Base-by-base conservation (phyloP, 106 monocot species). In the Allium fistulosum region DNA sequence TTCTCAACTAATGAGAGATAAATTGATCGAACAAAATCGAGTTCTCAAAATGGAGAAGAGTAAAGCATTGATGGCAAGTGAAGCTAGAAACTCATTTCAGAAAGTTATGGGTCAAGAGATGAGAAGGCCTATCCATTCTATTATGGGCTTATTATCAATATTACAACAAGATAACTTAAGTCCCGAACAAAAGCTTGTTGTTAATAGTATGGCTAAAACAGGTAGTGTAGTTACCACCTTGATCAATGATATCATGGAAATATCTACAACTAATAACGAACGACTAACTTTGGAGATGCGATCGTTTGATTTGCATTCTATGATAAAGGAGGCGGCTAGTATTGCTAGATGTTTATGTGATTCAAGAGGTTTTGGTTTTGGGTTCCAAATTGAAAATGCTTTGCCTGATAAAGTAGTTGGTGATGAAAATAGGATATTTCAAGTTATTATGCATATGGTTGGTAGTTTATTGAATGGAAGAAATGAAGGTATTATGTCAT, bases 381-480 rank as follows among this genome's bases (percentile, higher is more conserved):
- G 50, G 2, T 59, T 90, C 66, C 78, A 77, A 60, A 61, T 90
- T 55, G 78, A 83, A 3, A 75, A 76, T 69, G 57, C 50, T 15
- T 26, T 86, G 9, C 78, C 83, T n/a, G 69, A 83, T 46, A 53
- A 15, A 9, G 90, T 86, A 10, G 48, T 83, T 46, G 90, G 90
- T 11, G 90, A 86, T 65, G 90, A 90, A 59, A 83, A 81, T 58
- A 70, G 86, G 56, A 75, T 86, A 28, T 76, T 90, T 72, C 90
- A 90, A 71, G 83, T 81, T 10, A 73, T 90, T 71, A 27, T 86
- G 71, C 86, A 83, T 58, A 74, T 86, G 64, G 68, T 83, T 4
- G 79, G 73, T 26, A 81, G 69, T 49, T 67, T 90, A n/a, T 58
- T 90, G 10, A 76, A 62, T 58, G 76, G 70, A 0, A 48, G 60